Evolutionary conservation across 768 basidiomycete species (phyloP).

Genomic region (Jaapia argillacea): DNA sequence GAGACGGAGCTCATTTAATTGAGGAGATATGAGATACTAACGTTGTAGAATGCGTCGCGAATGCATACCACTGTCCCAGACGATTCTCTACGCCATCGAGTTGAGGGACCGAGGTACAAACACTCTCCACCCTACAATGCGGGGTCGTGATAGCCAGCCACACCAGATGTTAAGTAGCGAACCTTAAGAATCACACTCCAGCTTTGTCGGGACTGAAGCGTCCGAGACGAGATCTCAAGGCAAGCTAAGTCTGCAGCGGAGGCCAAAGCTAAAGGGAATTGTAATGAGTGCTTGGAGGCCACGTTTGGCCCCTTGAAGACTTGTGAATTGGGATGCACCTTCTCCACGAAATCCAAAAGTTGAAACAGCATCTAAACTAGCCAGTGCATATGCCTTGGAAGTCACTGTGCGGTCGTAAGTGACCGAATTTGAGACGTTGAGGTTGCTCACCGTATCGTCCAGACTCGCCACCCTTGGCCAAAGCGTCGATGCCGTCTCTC

Average conservation of each 20-base stretch:
- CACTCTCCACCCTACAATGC: conserved; percentile 47
- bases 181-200: conserved; percentile 81
- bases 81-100: conserved; percentile 63
- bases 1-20: conserved; percentile 1
- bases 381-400: conserved; percentile 55
- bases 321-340: conserved; percentile 40
- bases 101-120: conserved; percentile 64
- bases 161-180: not conserved
- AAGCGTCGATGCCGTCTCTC: conserved; percentile 41
- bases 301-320: not conserved
- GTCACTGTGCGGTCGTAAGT: conserved; percentile 36
- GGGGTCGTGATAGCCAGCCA: conserved; percentile 1
- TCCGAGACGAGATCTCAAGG: conserved; percentile 78
- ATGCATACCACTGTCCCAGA: conserved; percentile 77
- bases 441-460: conserved; percentile 61
- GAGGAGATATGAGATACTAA: conserved; percentile 23
- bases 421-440: not conserved
- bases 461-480: conserved; percentile 40
- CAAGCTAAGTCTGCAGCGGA: conserved; percentile 74
- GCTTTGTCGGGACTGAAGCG: conserved; percentile 45
- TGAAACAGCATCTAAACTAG: conserved; percentile 37
- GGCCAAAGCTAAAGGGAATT: conserved; percentile 50
- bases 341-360: conserved; percentile 93
- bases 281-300: not conserved
- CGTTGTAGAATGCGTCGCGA: conserved; percentile 87